These are phyloP conservation scores for Paraconiothyrium sp. DNA, from an alignment of 2,329 filamentous ascomycete genomes.

Conservation along the genomic window DNA sequence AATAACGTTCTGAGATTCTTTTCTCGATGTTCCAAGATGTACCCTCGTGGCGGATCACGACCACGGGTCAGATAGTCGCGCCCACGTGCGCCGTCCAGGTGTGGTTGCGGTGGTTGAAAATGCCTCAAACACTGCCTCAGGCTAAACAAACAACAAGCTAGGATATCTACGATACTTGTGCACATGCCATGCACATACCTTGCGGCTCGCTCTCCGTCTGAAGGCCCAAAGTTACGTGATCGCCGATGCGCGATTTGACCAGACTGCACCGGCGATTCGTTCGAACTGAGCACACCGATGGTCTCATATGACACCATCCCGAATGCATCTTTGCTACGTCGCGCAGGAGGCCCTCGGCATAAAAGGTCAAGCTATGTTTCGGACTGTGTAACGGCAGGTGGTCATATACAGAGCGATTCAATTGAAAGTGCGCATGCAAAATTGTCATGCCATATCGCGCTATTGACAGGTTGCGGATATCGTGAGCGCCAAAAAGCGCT, in stretches of 20 bases:
- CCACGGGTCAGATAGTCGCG: neutral
- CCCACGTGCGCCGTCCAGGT: neutral
- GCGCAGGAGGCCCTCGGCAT: constrained; percentile 6
- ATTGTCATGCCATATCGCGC: neutral
- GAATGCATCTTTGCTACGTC: constrained; percentile 5
- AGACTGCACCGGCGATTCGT: neutral
- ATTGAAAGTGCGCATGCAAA: neutral
- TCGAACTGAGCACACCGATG: constrained; percentile 23
- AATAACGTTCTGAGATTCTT: neutral
- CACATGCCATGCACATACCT: too few species aligned
- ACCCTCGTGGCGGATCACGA: neutral
- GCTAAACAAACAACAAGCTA: neutral
- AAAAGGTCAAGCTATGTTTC: neutral
- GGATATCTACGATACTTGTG: neutral
- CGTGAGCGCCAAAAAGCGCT: neutral
- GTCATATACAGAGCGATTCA: neutral
- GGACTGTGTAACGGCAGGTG: neutral
- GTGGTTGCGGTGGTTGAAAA: neutral
- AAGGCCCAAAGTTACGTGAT: constrained; percentile 3
- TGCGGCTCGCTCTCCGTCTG: too few species aligned
- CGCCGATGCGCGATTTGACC: neutral
- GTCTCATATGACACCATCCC: constrained; percentile 30
- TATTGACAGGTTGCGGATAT: neutral
- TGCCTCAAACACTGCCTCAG: neutral
- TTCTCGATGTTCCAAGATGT: neutral